Base-by-base conservation (phyloP, 371 early-diverging fungal genomes). In the Mortierella sp. region DNA sequence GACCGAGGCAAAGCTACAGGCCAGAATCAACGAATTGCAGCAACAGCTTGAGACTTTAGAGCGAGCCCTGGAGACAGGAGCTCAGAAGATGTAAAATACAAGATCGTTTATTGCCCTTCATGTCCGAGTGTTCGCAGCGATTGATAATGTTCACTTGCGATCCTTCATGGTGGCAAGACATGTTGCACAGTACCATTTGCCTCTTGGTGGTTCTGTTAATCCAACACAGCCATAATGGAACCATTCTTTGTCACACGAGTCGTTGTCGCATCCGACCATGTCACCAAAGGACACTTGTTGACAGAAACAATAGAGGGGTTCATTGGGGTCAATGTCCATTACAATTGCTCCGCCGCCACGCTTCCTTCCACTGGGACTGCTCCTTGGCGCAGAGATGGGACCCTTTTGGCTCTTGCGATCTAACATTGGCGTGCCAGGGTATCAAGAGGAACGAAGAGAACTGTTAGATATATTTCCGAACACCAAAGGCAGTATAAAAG, bases 191-290 rank as follows among this genome's bases (percentile, higher is more conserved):
- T 89, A 94, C 98, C 98, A 98, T 69, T 92, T 90, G 14, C 95
- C 96, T 67, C 91, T 93, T 41, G 95, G 95, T 2, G 90, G 90
- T 12, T 85, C 87, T n/a, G 87, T 87, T 24, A 97, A 83, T 21
- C 93, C 95, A 13, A 97, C 95, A 82, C 98, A 98, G n/a, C 87
- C 90, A 71, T 92, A 90, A 83, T 98, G 98, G 82, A 96, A 98
- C 98, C 98, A 98, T 80, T 95, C 94, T 64, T 91, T 89, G 54
- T 91, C 91, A 79, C 97, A 97, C 89, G 94, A 93, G 7, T 86
- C 85, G 46, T 95, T 93, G 70, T 98, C 98, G 79, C 98, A 98
- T 14, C 91, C 98, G 53, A 98, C 93, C 98, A 98, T 98, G 58
- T 96, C 95, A 8, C 98, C 98, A 74, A 87, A 97, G 13, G 96